phyloP scores from a whole-genome alignment of 2,329 filamentous ascomycete species.

The Pseudogymnoascus sp. region DNA sequence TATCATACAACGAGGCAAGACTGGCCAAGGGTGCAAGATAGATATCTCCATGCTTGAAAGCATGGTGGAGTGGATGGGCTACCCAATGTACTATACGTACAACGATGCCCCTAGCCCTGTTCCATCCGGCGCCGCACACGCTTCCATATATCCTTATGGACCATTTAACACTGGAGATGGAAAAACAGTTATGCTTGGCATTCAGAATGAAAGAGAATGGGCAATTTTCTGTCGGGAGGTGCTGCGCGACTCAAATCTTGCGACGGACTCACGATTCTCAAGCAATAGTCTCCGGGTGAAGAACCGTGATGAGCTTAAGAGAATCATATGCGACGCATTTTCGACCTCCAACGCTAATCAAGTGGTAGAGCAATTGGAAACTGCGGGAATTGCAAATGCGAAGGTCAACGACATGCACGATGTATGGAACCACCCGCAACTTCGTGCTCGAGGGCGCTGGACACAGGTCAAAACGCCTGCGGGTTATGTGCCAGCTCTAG shows the following conservation, averaged over 20 bases:
- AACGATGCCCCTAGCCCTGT: constrained; percentile 37
- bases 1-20: constrained; percentile 41
- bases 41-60: constrained; percentile 53
- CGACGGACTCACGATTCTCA: constrained; percentile 39
- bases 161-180: constrained; percentile 44
- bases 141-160: constrained; percentile 50
- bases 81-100: constrained; percentile 48
- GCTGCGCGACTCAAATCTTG: constrained; percentile 35
- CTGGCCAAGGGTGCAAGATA: constrained; percentile 41
- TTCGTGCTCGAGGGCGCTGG: constrained; percentile 45
- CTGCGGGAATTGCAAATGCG: constrained; percentile 46
- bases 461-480: constrained; percentile 41
- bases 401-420: constrained; percentile 48
- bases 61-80: constrained; percentile 54
- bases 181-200: constrained; percentile 46
- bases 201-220: constrained; percentile 54
- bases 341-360: constrained; percentile 32
- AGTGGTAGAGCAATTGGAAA: constrained; percentile 38
- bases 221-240: constrained; percentile 41
- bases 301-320: constrained; percentile 40
- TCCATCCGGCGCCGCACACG: constrained; percentile 45
- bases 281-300: constrained; percentile 40
- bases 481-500: constrained; percentile 40
- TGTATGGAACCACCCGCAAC: constrained; percentile 47
- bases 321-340: constrained; percentile 40